phyloP scores from a whole-genome alignment of 176 grass and related monocot genomes.

The Hsuehochloa calcarea region DNA sequence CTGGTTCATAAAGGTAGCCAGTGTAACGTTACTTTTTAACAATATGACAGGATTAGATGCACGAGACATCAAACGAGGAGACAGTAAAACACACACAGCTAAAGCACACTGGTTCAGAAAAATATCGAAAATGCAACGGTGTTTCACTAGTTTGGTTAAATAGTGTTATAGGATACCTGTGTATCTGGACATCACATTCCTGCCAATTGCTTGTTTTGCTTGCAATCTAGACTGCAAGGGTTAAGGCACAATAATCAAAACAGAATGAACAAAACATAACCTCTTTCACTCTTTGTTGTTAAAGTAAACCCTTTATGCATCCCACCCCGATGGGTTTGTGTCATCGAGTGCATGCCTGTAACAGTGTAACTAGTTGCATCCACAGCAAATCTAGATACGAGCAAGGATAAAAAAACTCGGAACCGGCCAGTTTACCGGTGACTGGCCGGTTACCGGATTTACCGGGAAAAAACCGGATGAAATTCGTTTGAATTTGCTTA shows the following conservation, averaged over 20 bases:
- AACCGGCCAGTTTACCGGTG: too few relatives aligned
- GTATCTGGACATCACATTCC: conserved; percentile 78
- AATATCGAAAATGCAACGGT: neutral
- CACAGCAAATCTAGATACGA: neutral
- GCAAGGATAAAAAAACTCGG: too few relatives aligned
- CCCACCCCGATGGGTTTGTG: neutral
- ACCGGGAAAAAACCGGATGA: too few relatives aligned
- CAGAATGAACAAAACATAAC: conserved; percentile 3
- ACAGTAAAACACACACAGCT: neutral
- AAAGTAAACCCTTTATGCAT: neutral
- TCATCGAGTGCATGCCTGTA: neutral
- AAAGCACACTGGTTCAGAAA: neutral
- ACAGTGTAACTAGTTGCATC: neutral
- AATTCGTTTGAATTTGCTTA: too few relatives aligned
- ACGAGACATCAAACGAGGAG: neutral
- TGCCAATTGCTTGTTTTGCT: conserved; percentile 98
- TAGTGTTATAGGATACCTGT: conserved; percentile 53
- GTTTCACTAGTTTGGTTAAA: conserved; percentile 22
- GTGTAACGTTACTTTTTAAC: neutral
- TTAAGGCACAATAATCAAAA: conserved; percentile 32
- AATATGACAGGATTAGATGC: neutral
- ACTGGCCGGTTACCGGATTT: too few relatives aligned
- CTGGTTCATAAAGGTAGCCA: conserved; percentile 34
- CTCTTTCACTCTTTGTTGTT: neutral
- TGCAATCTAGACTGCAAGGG: conserved; percentile 94